phyloP scores from a whole-genome alignment of 139 green algal genomes.

The Nannochloris sp. region DNA sequence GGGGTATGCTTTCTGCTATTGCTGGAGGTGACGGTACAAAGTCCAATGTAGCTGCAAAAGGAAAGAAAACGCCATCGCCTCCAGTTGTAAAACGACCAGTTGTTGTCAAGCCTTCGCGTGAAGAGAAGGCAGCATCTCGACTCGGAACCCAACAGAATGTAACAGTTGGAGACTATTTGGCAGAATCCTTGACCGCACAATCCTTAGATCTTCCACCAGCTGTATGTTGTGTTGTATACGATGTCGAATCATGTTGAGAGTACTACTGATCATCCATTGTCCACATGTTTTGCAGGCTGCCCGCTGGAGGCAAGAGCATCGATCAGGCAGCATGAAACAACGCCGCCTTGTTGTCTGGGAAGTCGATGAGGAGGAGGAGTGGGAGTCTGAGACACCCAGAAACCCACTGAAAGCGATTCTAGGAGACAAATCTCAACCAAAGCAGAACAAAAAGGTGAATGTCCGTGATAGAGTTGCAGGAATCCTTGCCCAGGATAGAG shows the following conservation, averaged over 20 bases:
- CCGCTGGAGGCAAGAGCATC: slow-evolving; percentile 22
- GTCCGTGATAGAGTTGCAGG: slow-evolving; percentile 13
- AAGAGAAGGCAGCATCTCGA: not conserved
- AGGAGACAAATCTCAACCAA: not conserved
- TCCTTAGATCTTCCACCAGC: slow-evolving; percentile 67
- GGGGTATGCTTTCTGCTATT: slow-evolving; percentile 53
- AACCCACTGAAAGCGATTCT: slow-evolving; percentile 2
- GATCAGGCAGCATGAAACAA: slow-evolving; percentile 5
- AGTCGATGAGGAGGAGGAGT: slow-evolving; percentile 17
- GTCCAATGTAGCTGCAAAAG: not conserved
- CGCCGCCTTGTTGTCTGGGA: slow-evolving; percentile 31
- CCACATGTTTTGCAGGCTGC: slow-evolving; percentile 5
- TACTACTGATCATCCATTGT: not conserved
- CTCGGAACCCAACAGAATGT: not conserved
- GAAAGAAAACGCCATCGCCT: slow-evolving; percentile 1
- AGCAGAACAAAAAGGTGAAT: slow-evolving; percentile 18
- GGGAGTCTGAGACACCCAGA: slow-evolving; percentile 11
- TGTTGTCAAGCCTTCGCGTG: not conserved
- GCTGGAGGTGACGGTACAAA: slow-evolving; percentile 38
- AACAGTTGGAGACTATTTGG: slow-evolving; percentile 30
- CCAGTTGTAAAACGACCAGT: not conserved
- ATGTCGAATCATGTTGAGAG: not conserved
- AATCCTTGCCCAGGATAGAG: slow-evolving; percentile 13
- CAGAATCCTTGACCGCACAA: slow-evolving; percentile 57
- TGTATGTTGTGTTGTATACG: not conserved